Conservation (phyloP, 352 stramenopile species). For the Blastocystis sp. region DNA sequence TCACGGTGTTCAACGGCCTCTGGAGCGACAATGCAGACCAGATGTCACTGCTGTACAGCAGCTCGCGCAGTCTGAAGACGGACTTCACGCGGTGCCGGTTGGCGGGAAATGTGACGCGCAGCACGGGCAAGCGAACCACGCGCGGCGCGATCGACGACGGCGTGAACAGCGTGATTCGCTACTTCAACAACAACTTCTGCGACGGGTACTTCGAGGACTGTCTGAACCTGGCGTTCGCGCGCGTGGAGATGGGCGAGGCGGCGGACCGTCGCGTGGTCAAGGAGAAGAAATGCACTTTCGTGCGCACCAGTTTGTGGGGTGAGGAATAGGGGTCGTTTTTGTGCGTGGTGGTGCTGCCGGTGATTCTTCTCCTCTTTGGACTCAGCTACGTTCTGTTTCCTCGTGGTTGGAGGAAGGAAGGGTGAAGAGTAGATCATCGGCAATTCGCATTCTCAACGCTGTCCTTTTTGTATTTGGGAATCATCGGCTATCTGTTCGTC, state of each 20-base stretch:
- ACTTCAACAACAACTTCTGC: slow-evolving; percentile 92
- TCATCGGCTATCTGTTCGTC: slow-evolving; percentile 76
- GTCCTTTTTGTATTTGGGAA: slow-evolving; percentile 74
- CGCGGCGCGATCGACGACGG: slow-evolving; percentile 87
- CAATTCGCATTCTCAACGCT: neutral
- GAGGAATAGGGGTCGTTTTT: slow-evolving; percentile 71
- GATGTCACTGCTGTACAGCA: slow-evolving; percentile 80
- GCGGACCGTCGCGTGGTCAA: slow-evolving; percentile 78
- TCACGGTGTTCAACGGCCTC: neutral
- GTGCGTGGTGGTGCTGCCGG: slow-evolving; percentile 75
- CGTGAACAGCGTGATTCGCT: slow-evolving; percentile 87
- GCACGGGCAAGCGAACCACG: slow-evolving; percentile 87
- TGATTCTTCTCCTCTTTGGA: slow-evolving; percentile 60
- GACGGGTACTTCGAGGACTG: slow-evolving; percentile 88
- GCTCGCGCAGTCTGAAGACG: slow-evolving; percentile 89
- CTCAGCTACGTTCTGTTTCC: slow-evolving; percentile 70
- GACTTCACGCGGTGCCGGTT: slow-evolving; percentile 87
- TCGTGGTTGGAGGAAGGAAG: neutral
- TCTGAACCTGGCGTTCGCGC: slow-evolving; percentile 83
- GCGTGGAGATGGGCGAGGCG: slow-evolving; percentile 72
- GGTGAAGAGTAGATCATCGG: slow-evolving; percentile 4
- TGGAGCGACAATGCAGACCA: neutral
- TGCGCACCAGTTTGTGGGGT: neutral
- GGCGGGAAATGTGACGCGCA: slow-evolving; percentile 80
- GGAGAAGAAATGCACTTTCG: neutral